Base-by-base conservation (phyloP, 768 basidiomycete species). In the Royoungia palumana region DNA sequence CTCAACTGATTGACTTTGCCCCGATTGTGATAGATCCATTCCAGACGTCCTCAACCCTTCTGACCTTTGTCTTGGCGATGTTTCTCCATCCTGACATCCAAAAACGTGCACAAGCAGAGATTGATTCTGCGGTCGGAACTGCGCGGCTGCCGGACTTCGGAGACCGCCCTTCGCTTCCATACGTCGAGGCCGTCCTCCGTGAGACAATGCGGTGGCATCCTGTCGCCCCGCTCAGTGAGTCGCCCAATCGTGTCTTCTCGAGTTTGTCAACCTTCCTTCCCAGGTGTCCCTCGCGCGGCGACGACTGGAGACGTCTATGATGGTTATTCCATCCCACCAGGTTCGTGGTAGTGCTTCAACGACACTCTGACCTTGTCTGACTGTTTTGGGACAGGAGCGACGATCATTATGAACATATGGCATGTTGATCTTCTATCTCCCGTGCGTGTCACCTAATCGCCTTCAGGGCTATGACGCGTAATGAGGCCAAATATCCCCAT, bases 301-400 rank as follows among this genome's bases (percentile, higher is more conserved):
- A 73, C 72, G 1, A 58, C 60, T 22, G 67, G 72, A 38, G 77
- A 78, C 34, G 49, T 70, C 11, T 78, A 77, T 47, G 58, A 66
- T 25, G 72, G 74, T n/a, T 78, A 78, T 53, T 64, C 77, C 20
- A 83, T 85, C 44, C 82, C 82, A 1, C 70, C 72, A 58, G 82
- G 82, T 64, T 14, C 9, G 63, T n/a, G n/a, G n/a, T n/a, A n/a
- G n/a, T 59, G 25, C 28, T 24, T n/a, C 16, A 5, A n/a, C 11
- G 4, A 12, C 13, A 13, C 6, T 11, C 16, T 14, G 13, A 32
- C 13, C n/a, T 40, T 13, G 38, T 14, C 32, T 32, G 32, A 5
- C 43, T 46, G 35, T 17, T 22, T 40, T 11, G 27, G 5, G 10
- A 20, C 19, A 68, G 64, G 65, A 14, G 57, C 64, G 14, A 66